phyloP scores from a whole-genome alignment of 2,329 filamentous ascomycete genomes.

The Metarhizium anisopliae region DNA sequence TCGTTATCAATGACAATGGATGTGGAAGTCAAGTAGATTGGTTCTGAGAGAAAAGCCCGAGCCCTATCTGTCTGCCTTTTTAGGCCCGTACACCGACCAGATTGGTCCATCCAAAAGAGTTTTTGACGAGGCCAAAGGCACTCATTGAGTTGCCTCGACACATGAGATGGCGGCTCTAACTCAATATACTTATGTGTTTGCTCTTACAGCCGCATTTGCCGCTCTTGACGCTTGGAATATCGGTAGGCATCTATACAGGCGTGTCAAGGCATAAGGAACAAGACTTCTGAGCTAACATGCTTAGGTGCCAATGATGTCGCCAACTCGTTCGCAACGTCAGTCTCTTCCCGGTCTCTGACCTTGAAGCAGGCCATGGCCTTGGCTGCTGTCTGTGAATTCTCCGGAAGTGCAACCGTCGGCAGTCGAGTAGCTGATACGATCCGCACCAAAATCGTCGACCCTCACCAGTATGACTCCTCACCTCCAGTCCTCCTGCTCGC shows the following conservation, averaged over 20 bases:
- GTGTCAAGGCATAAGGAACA: no score
- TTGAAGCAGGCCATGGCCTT: constrained; percentile 36
- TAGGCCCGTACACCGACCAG: no score
- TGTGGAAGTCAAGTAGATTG: no score
- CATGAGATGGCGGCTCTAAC: constrained; percentile 17
- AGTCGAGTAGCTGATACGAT: constrained; percentile 17
- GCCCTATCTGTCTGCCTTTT: no score
- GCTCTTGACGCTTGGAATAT: constrained; percentile 53
- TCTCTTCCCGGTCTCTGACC: constrained; percentile 36
- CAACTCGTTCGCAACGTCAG: constrained; percentile 38
- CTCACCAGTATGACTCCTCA: no score
- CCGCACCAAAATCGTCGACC: no score
- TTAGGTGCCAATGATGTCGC: constrained; percentile 41
- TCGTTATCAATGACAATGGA: no score
- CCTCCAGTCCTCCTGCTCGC: no score
- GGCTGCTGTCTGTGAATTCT: constrained; percentile 34
- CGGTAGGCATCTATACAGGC: constrained; percentile 22
- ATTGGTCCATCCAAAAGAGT: no score
- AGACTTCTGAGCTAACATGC: not conserved
- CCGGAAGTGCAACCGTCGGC: constrained; percentile 31
- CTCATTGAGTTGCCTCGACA: no score
- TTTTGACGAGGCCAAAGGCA: no score
- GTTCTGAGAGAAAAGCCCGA: no score
- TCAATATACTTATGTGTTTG: constrained; percentile 48
- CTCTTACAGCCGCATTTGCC: constrained; percentile 45